Evolutionary conservation across 768 basidiomycete genomes (phyloP).

Genomic region (Russula virescens): DNA sequence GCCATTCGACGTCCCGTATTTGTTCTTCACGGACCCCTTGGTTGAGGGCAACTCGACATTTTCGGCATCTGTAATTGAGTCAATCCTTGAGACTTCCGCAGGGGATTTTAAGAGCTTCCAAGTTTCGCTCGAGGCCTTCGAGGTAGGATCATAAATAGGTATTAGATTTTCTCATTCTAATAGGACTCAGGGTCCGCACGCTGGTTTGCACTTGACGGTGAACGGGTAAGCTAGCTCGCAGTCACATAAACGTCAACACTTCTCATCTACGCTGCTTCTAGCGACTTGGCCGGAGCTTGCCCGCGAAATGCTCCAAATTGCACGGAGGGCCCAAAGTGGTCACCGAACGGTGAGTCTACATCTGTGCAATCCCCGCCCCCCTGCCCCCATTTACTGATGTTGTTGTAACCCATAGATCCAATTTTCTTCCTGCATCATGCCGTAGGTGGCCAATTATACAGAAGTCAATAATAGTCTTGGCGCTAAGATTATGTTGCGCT

Average conservation of each 20-base stretch:
- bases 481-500: too few relatives aligned
- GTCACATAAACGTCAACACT: background rate
- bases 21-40: constrained; percentile 24
- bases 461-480: too few relatives aligned
- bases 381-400: background rate
- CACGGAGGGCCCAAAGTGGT: constrained; percentile 28
- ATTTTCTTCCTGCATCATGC: constrained; percentile 36
- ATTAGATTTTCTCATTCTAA: background rate
- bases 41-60: constrained; percentile 29
- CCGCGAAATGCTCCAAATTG: constrained; percentile 29
- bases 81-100: constrained; percentile 27
- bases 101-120: constrained; percentile 34
- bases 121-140: constrained; percentile 27
- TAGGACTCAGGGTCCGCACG: constrained; percentile 31
- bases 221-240: constrained; percentile 27
- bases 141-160: constrained; percentile 22
- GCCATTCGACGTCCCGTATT: constrained; percentile 26
- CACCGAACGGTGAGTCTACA: constrained; percentile 30
- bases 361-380: background rate
- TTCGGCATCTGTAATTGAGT: constrained; percentile 25
- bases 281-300: constrained; percentile 31
- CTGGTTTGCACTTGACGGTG: constrained; percentile 31
- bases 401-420: constrained; percentile 27
- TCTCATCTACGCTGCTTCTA: background rate
- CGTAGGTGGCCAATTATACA: constrained; percentile 21